Conservation (phyloP, 257 asterid species). For the Asclepias syriaca region DNA sequence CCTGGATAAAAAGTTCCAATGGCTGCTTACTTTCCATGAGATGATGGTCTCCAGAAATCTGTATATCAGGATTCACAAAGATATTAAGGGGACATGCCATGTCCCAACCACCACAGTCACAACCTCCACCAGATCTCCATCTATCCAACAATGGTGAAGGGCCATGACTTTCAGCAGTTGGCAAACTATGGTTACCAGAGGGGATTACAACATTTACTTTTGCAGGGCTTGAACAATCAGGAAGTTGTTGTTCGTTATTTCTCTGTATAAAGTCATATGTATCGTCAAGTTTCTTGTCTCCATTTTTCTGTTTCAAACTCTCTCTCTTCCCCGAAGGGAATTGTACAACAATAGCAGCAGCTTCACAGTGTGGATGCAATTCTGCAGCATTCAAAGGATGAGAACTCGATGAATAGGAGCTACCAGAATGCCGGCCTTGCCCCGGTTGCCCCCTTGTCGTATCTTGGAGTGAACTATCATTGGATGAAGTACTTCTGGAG, state of each 20-base stretch:
- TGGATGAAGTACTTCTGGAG: slow-evolving; percentile 35
- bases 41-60: slow-evolving; percentile 31
- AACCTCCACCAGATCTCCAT: slow-evolving; percentile 90
- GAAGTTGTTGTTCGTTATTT: slow-evolving; percentile 15
- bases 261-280: slow-evolving; percentile 31
- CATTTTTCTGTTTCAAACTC: slow-evolving; percentile 46
- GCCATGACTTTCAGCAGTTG: slow-evolving; percentile 46
- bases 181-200: slow-evolving; percentile 72
- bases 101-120: slow-evolving; percentile 99
- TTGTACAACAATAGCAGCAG: slow-evolving; percentile 68
- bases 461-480: slow-evolving; percentile 25
- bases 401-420: slow-evolving; percentile 14
- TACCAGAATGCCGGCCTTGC: slow-evolving; percentile 20
- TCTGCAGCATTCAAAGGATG: slow-evolving; percentile 38
- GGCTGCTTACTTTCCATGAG: slow-evolving; percentile 39
- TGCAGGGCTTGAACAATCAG: slow-evolving; percentile 22
- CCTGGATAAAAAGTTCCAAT: slow-evolving; percentile 67
- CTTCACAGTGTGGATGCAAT: slow-evolving; percentile 57
- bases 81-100: slow-evolving; percentile 79
- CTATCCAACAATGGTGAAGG: slow-evolving; percentile 80
- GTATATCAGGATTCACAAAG: slow-evolving; percentile 39
- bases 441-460: slow-evolving; percentile 25
- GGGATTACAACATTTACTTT: slow-evolving; percentile 79
- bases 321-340: slow-evolving; percentile 69
- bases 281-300: slow-evolving; percentile 39